Base-by-base conservation (phyloP, 345 rosid species). In the Eucalyptus cladocalyx region DNA sequence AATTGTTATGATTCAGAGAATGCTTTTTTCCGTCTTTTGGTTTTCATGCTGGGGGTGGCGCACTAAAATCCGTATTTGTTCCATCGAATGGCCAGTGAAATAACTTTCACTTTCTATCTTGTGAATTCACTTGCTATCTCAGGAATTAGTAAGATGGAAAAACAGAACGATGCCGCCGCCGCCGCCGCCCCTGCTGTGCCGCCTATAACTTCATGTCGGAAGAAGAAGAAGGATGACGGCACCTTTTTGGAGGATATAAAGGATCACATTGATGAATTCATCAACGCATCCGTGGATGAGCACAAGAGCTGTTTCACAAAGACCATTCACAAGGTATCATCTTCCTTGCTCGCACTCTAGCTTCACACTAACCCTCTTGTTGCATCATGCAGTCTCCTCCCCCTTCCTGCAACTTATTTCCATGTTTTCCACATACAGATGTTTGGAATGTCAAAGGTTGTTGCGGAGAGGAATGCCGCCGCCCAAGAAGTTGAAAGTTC, bases 201-300 rank as follows among this genome's bases (percentile, higher is more conserved):
- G 2, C 94, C 92, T 11, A 89, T 87, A 72, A 14, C 93, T 76
- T 94, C 99, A 40, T 97, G 98, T 87, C 93, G 98, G 37, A 95
- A 88, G 96, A 97, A 95, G 93, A 95, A 91, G 88, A 96, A 76
- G 48, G 99, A 96, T 4, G 94, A 95, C n/a, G 95, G 97, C 23
- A 92, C 95, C 83, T 95, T 97, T 90, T 69, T 95, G 85, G 97
- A 96, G 91, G 99, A 97, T 88, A 81, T 97, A 19, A 97, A 94
- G 92, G 96, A 93, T 91, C 99, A 97, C 93, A 93, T 97, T 26
- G 98, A 96, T 90, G 99, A 97, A 90, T 97, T 97, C 91, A 90
- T 97, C 24, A 86, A 93, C 87, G 97, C 99, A 32, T 97, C 98
- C 8, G 92, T 96, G 97, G 97, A 96, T 60, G 99, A 97, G 89